Evolutionary conservation across 768 basidiomycete species (phyloP), one percentile per base, ranked within the genome.

Genomic region (Infundibulicybe gibba): DNA sequence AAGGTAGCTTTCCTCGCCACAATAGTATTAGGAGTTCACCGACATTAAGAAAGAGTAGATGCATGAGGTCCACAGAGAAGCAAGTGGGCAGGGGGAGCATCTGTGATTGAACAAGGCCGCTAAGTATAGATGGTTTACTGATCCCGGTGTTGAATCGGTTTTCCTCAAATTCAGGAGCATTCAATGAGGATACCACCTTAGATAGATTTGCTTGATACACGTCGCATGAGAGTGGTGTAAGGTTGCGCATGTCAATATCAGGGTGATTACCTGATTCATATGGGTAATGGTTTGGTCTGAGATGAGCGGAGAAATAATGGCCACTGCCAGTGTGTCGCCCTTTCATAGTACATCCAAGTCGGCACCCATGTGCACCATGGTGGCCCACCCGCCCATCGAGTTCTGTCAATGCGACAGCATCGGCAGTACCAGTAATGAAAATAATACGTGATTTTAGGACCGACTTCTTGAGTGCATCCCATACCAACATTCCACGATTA

Each of bases 331-430:
- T 70, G 15, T 53, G 55, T 2, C 58, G 56, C 12, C 67, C 63
- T 19, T 43, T 52, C 1, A 68, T 20, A 2, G 49, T 33, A 48
- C 68, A 72, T 31, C 56, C 61, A 6, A 68, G 15, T 0, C 58
- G 57, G 43, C 75, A 79, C 0, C 64, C 67, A 39, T 59, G 51
- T 9, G 53, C 49, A 2, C 66, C 65, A 3, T 54, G 49, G 43
- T 67, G 64, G 1, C 63, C 59, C 14, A 61, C 57, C 30, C 61
- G 49, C 11, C 64, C 63, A 54, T 58, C 62, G 5, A 65, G 40
- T 44, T 49, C 41, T 12, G 56, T 54, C 33, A 64, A 42, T 19
- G 52, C 60, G 1, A 59, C 57, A 1, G 54, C 54, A 47, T 68
- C 57, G 11, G 58, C 60, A 32, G 45, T 49, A 1, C 40, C 50